Evolutionary conservation across 805 yeast genomes (phyloP).

Genomic region (Zygosaccharomyces rouxii): DNA sequence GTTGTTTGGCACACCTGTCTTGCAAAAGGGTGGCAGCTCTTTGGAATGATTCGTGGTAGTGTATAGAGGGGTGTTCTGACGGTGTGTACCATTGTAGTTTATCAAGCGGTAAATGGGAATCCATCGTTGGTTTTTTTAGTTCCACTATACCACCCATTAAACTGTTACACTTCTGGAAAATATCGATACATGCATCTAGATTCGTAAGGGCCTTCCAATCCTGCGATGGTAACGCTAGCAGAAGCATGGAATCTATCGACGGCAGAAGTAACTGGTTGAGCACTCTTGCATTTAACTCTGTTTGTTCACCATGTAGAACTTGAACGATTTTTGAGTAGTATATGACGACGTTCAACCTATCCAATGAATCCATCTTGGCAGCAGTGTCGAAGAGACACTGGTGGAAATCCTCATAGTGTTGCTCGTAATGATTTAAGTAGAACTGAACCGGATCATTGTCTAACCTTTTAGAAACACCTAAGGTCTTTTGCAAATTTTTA

Average conservation of each 20-base stretch:
- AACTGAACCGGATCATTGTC: slow-evolving; percentile 36
- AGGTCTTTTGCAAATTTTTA: slow-evolving; percentile 54
- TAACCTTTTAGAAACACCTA: slow-evolving; percentile 39
- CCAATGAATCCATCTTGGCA: slow-evolving; percentile 31
- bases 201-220: slow-evolving; percentile 24
- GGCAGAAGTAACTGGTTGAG: slow-evolving; percentile 24
- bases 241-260: slow-evolving; percentile 22
- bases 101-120: slow-evolving; percentile 6
- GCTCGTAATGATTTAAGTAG: slow-evolving; percentile 26
- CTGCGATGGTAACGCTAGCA: slow-evolving; percentile 18
- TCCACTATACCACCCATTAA: slow-evolving; percentile 10
- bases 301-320: slow-evolving; percentile 22
- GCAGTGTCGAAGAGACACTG: slow-evolving; percentile 32
- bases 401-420: slow-evolving; percentile 35
- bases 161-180: slow-evolving; percentile 14
- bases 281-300: slow-evolving; percentile 21
- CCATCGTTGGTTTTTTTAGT: slow-evolving; percentile 1
- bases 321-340: slow-evolving; percentile 27
- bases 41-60: slow-evolving; percentile 10
- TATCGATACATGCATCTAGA: slow-evolving; percentile 18
- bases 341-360: slow-evolving; percentile 29
- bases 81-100: slow-evolving; percentile 10
- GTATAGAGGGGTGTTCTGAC: slow-evolving; percentile 1
- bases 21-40: slow-evolving; percentile 8
- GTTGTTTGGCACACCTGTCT: slow-evolving; percentile 14